These are phyloP conservation scores for Plasmodium yoelii DNA, from an alignment of 169 alveolate genomes.

Conservation along the genomic window DNA sequence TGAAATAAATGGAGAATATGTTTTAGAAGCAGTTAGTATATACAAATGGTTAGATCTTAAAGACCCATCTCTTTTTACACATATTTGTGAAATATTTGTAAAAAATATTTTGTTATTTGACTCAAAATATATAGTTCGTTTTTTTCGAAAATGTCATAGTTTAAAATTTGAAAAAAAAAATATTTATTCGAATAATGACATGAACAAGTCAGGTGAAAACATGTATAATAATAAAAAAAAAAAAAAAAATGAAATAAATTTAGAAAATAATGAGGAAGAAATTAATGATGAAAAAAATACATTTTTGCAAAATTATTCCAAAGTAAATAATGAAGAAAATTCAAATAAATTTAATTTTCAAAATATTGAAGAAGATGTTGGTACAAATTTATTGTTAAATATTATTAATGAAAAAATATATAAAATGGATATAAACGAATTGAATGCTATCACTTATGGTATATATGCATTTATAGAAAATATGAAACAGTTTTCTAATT, in stretches of 20 bases:
- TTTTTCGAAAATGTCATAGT: slow-evolving; percentile 61
- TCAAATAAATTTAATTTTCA: no score
- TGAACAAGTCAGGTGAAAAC: neutral
- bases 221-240: neutral
- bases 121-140: slow-evolving; percentile 24
- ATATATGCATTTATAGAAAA: slow-evolving; percentile 61
- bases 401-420: slow-evolving; percentile 19
- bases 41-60: slow-evolving; percentile 41
- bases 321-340: no score
- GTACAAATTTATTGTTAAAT: slow-evolving; percentile 31
- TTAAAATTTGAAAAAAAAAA: slow-evolving; percentile 25
- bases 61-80: slow-evolving; percentile 22
- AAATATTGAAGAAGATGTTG: slow-evolving; percentile 6
- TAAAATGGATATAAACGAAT: slow-evolving; percentile 13
- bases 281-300: no score
- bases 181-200: no score
- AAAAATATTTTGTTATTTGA: slow-evolving; percentile 7
- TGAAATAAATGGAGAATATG: slow-evolving; percentile 25
- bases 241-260: neutral
- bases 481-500: slow-evolving; percentile 58
- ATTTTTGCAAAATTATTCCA: no score
- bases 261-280: neutral
- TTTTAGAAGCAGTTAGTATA: slow-evolving; percentile 28
- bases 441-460: slow-evolving; percentile 29
- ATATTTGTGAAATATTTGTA: slow-evolving; percentile 50